A percentile compares a stretch with the other conserved stretches of the same genome.
Evolutionary conservation across 1,139 yeast genomes (phyloP).

Genomic region (Diutina catenulata): DNA sequence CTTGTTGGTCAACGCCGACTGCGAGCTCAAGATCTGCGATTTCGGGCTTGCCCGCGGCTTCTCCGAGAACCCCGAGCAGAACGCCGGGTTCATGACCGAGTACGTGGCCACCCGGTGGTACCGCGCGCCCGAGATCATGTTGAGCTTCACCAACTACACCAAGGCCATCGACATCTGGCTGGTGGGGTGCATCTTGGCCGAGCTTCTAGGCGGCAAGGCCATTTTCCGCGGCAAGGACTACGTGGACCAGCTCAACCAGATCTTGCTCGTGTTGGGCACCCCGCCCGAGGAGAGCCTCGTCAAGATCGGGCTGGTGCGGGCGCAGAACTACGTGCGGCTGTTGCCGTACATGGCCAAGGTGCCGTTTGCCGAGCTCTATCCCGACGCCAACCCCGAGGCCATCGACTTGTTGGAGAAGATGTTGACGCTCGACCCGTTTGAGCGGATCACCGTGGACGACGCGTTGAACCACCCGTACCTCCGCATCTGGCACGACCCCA

Average conservation of each 20-base stretch:
- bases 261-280: constrained; percentile 76
- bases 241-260: constrained; percentile 89
- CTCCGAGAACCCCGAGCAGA: constrained; percentile 70
- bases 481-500: constrained; percentile 92
- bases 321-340: constrained; percentile 85
- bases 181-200: constrained; percentile 93
- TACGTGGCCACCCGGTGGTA: constrained; percentile 98
- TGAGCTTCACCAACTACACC: constrained; percentile 84
- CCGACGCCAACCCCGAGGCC: constrained; percentile 79
- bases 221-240: constrained; percentile 90
- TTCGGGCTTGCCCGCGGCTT: constrained; percentile 97
- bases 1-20: constrained; percentile 85
- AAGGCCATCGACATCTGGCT: constrained; percentile 97
- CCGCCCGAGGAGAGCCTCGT: constrained; percentile 77
- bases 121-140: constrained; percentile 95
- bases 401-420: constrained; percentile 66
- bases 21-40: constrained; percentile 92
- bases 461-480: constrained; percentile 61
- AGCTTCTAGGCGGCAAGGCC: constrained; percentile 84
- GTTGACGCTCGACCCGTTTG: constrained; percentile 55
- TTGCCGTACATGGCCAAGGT: constrained; percentile 75
- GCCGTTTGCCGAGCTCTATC: constrained; percentile 64
- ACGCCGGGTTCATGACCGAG: constrained; percentile 83
- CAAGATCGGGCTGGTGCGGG: constrained; percentile 79
- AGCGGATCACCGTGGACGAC: constrained; percentile 48